Evolutionary conservation across 768 basidiomycete genomes (phyloP).

Genomic region (Panus rudis): DNA sequence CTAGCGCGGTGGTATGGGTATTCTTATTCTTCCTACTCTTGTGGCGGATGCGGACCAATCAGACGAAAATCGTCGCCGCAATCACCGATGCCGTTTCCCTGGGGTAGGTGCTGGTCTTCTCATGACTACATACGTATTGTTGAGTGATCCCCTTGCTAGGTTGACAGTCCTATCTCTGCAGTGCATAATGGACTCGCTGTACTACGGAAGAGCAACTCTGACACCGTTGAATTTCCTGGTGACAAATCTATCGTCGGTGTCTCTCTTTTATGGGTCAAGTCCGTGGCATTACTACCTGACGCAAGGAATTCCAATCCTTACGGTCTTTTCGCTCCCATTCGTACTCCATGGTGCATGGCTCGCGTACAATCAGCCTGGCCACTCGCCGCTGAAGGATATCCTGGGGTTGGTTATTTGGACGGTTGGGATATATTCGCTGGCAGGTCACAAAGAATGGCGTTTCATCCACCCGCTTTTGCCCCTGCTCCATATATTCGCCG

Average conservation of each 20-base stretch:
- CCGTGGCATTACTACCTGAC: conserved; percentile 86
- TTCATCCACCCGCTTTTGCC: conserved; percentile 92
- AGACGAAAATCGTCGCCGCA: conserved; percentile 24
- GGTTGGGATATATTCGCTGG: conserved; percentile 60
- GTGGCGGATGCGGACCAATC: conserved; percentile 41
- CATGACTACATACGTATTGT: not conserved
- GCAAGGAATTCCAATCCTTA: conserved; percentile 81
- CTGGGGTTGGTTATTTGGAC: conserved; percentile 54
- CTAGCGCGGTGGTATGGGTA: conserved; percentile 81
- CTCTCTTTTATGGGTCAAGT: conserved; percentile 86
- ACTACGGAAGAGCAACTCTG: conserved; percentile 59
- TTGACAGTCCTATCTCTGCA: too few relatives aligned
- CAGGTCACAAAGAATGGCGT: conserved; percentile 96
- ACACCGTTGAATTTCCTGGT: conserved; percentile 79
- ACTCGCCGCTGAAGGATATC: conserved; percentile 32
- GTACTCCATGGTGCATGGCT: conserved; percentile 53
- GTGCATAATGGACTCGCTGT: conserved; percentile 61
- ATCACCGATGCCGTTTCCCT: conserved; percentile 32
- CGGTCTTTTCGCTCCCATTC: conserved; percentile 68
- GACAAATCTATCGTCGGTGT: conserved; percentile 79
- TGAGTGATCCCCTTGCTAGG: too few relatives aligned
- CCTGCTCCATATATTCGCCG: conserved; percentile 70
- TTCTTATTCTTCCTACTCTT: conserved; percentile 57
- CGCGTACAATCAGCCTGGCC: conserved; percentile 8
- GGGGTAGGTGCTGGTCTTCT: conserved; percentile 32